Conservation (phyloP, 179 eudicot genomes). For the Spergularia azorica region DNA sequence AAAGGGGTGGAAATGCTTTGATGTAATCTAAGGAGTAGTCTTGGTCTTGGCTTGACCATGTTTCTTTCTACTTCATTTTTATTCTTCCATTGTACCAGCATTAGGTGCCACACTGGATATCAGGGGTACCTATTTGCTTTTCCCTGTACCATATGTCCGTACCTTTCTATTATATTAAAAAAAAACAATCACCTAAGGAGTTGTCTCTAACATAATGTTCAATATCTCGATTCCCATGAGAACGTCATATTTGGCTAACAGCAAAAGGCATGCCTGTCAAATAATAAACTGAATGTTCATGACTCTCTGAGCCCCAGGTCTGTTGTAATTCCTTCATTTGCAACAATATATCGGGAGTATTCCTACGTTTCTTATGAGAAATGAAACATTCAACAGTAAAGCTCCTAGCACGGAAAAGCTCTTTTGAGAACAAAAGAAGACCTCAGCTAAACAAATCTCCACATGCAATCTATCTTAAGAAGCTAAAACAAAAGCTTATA, state of each 20-base stretch:
- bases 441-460: not conserved
- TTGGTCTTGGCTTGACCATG: too few species aligned
- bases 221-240: too few species aligned
- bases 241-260: not conserved
- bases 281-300: not conserved
- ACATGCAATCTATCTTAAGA: not conserved
- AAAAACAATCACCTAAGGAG: too few species aligned
- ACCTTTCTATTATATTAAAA: too few species aligned
- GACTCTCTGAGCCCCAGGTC: not conserved
- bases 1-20: too few species aligned
- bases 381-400: not conserved
- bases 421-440: not conserved
- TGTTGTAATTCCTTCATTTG: not conserved
- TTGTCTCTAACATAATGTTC: too few species aligned
- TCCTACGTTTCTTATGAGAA: not conserved
- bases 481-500: not conserved
- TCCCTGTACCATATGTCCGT: too few species aligned
- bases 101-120: too few species aligned
- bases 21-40: too few species aligned
- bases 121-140: too few species aligned
- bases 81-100: too few species aligned
- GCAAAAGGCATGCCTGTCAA: not conserved
- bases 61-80: too few species aligned
- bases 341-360: not conserved
- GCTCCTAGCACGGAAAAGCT: not conserved